A percentile compares a stretch with the other conserved stretches of the same genome.
Evolutionary conservation across 2,329 filamentous ascomycete species (phyloP).

Genomic region (Colletotrichum musicola): DNA sequence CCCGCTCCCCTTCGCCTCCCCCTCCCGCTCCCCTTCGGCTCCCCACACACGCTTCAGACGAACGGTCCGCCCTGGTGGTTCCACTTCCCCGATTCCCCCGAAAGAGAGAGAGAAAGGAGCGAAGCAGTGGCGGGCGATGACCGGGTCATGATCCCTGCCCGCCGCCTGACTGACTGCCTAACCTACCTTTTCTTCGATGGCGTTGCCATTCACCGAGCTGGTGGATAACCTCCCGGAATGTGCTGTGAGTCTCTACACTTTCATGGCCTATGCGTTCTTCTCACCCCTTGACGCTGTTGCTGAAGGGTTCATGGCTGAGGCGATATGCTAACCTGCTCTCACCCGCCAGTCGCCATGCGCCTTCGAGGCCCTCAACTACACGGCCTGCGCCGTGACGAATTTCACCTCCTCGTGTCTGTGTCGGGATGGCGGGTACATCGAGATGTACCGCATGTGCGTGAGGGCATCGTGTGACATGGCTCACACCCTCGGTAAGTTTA

Average conservation of each 20-base stretch:
- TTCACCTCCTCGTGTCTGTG: conserved; percentile 23
- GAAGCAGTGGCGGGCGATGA: not conserved
- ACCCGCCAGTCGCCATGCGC: conserved; percentile 14
- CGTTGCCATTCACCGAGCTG: conserved; percentile 12
- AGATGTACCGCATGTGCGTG: conserved; percentile 14
- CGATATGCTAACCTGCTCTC: not conserved
- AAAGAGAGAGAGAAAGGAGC: not conserved
- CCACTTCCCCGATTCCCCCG: not conserved
- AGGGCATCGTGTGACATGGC: conserved; percentile 14
- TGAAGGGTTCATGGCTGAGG: not conserved
- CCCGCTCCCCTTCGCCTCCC: not conserved
- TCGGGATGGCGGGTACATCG: conserved; percentile 8
- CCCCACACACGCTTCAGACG: too few relatives aligned
- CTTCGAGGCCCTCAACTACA: conserved; percentile 20
- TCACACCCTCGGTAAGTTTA: conserved; percentile 13
- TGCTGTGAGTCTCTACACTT: conserved; percentile 7
- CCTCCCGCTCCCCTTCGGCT: not conserved
- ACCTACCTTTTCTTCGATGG: conserved; percentile 2
- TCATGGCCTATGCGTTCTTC: not conserved
- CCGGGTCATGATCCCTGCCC: not conserved
- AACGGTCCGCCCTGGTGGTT: not conserved
- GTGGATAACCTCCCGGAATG: conserved; percentile 17
- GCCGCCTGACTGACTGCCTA: not conserved
- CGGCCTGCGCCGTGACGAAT: conserved; percentile 16
- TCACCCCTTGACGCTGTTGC: too few relatives aligned